These are phyloP conservation scores for Cryphonectria carpinicola DNA, from an alignment of 2,329 filamentous ascomycete species.

Conservation along the genomic window DNA sequence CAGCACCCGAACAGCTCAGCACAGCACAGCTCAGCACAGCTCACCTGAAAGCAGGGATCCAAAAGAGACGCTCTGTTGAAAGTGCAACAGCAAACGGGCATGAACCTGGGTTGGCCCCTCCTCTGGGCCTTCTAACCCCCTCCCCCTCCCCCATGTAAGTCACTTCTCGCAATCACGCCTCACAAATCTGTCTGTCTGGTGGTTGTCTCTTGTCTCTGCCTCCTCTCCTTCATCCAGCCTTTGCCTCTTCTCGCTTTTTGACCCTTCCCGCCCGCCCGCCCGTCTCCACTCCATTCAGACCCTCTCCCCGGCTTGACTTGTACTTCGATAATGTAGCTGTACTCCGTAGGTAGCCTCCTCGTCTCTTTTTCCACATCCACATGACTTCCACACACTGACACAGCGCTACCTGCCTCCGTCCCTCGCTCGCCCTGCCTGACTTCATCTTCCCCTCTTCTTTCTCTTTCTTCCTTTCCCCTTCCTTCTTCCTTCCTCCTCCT, in stretches of 20 bases:
- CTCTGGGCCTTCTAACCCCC: not conserved
- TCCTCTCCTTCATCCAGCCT: not conserved
- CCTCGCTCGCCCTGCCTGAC: slow-evolving; percentile 9
- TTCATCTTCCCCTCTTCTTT: no score
- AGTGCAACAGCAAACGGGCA: slow-evolving; percentile 5
- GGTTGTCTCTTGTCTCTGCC: slow-evolving; percentile 2
- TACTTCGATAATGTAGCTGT: slow-evolving; percentile 6
- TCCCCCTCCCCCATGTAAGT: not conserved
- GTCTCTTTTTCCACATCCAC: slow-evolving; percentile 18
- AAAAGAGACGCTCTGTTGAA: not conserved
- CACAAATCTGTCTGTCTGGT: not conserved
- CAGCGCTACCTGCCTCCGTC: slow-evolving; percentile 12
- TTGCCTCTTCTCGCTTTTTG: not conserved
- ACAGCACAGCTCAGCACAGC: not conserved
- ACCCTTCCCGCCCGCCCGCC: not conserved
- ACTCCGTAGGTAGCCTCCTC: not conserved
- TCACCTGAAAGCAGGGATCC: slow-evolving; percentile 1
- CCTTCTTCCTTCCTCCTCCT: not conserved
- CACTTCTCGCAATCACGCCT: not conserved
- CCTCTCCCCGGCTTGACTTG: slow-evolving; percentile 5
- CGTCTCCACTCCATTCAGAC: slow-evolving; percentile 17
- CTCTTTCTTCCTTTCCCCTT: not conserved
- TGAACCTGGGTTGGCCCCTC: not conserved
- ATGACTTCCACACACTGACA: slow-evolving; percentile 23
- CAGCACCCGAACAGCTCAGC: no score